These are phyloP conservation scores for Emericellopsis terricola DNA, from an alignment of 495 filamentous ascomycete species.

Conservation along the genomic window DNA sequence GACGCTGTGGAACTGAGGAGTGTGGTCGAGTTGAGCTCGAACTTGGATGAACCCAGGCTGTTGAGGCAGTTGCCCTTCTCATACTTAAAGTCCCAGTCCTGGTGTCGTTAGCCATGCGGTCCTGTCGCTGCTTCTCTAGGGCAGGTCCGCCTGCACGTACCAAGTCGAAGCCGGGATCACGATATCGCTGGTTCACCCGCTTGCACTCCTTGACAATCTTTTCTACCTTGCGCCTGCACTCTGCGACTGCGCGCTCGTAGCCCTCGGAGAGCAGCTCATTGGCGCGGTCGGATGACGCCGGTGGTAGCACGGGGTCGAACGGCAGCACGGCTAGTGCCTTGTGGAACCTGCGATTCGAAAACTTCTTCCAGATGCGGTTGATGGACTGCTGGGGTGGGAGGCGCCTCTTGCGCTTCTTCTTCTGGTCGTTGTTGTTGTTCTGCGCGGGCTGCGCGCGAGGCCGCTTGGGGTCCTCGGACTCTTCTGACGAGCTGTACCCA, in stretches of 20 bases:
- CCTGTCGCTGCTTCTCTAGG: not conserved
- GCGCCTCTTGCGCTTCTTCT: conserved; percentile 35
- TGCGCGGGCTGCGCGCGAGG: conserved; percentile 8
- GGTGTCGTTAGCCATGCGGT: conserved; percentile 7
- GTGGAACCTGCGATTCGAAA: conserved; percentile 41
- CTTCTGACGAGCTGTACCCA: conserved; percentile 18
- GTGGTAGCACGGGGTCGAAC: conserved; percentile 27
- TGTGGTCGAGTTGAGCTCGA: conserved; percentile 18
- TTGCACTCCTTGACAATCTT: conserved; percentile 76
- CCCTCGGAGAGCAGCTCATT: conserved; percentile 34
- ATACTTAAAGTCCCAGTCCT: conserved; percentile 35
- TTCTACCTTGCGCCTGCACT: conserved; percentile 62
- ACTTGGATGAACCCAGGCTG: conserved; percentile 23
- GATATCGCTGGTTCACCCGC: conserved; percentile 76
- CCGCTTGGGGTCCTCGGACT: conserved; percentile 13
- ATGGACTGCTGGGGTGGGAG: conserved; percentile 58
- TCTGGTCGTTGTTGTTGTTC: conserved; percentile 7
- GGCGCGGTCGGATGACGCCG: conserved; percentile 23
- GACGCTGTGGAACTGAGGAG: conserved; percentile 19
- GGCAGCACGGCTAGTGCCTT: conserved; percentile 29
- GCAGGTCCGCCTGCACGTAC: conserved; percentile 24
- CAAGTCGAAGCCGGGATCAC: conserved; percentile 74
- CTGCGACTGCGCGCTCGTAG: conserved; percentile 56
- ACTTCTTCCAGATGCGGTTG: conserved; percentile 66
- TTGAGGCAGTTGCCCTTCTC: conserved; percentile 28